Conservation (phyloP, 768 basidiomycete genomes). For the Phaffia tasmanica region DNA sequence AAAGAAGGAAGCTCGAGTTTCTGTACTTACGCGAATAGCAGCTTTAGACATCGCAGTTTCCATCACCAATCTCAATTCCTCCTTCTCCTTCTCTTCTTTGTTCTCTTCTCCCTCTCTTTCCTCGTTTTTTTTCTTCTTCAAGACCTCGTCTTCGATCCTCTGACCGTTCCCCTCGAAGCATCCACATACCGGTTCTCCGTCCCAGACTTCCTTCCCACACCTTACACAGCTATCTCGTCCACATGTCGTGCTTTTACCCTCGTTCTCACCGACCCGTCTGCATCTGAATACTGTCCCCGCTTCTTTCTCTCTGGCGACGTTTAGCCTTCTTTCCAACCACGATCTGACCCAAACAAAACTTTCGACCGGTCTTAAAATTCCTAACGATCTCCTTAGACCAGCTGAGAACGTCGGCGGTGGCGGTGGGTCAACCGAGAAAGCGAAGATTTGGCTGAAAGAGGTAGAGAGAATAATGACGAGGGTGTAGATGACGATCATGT, state of each 20-base stretch:
- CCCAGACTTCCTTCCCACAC: constrained; percentile 22
- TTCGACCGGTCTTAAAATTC: too few relatives aligned
- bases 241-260: neutral
- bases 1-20: neutral
- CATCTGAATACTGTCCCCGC: too few relatives aligned
- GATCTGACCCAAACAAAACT: too few relatives aligned
- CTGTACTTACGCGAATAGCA: constrained; percentile 8
- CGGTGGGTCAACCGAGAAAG: neutral
- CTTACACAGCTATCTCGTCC: constrained; percentile 18
- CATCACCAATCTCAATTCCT: constrained; percentile 20
- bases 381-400: too few relatives aligned
- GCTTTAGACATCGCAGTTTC: constrained; percentile 25
- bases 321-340: too few relatives aligned
- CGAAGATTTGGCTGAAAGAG: neutral
- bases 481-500: neutral
- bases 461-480: constrained; percentile 1
- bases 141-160: neutral
- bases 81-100: constrained; percentile 21
- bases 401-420: neutral
- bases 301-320: too few relatives aligned
- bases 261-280: too few relatives aligned
- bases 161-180: neutral
- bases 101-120: constrained; percentile 1
- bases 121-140: neutral
- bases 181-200: neutral